Evolutionary conservation across 2,329 filamentous ascomycete genomes (phyloP).

Genomic region (Alternaria atra): DNA sequence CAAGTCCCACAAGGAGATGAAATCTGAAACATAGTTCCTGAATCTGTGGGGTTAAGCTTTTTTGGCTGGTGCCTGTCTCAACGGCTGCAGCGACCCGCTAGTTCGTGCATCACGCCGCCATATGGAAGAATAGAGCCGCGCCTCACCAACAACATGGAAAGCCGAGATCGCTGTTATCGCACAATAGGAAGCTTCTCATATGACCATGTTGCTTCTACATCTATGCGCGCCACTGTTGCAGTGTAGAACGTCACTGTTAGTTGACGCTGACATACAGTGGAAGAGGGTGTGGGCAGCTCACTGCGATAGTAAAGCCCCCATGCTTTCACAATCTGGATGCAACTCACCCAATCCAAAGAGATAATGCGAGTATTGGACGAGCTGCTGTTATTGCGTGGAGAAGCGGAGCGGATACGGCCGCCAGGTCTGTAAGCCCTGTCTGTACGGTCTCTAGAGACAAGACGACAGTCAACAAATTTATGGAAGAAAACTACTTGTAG

Average conservation of each 20-base stretch:
- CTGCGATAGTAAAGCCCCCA: background rate
- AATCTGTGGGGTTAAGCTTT: conserved; percentile 25
- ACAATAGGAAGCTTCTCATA: background rate
- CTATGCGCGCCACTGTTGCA: background rate
- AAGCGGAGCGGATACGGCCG: background rate
- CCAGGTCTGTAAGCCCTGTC: background rate
- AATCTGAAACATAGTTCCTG: conserved; percentile 7
- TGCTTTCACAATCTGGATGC: background rate
- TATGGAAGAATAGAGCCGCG: conserved; percentile 12
- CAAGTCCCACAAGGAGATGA: background rate
- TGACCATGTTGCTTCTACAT: background rate
- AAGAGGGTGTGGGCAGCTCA: background rate
- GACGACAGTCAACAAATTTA: background rate
- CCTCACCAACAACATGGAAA: conserved; percentile 3
- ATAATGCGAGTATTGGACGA: background rate
- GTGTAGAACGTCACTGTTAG: background rate
- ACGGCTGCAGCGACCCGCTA: conserved; percentile 30
- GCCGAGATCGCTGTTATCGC: background rate
- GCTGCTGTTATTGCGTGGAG: background rate
- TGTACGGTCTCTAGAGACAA: background rate
- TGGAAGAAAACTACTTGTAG: background rate
- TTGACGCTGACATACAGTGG: background rate
- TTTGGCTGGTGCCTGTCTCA: conserved; percentile 16
- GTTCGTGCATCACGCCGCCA: conserved; percentile 27
- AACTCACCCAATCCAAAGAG: background rate